These are phyloP conservation scores for Jatropha curcas DNA, from an alignment of 345 rosid species.

Conservation along the genomic window DNA sequence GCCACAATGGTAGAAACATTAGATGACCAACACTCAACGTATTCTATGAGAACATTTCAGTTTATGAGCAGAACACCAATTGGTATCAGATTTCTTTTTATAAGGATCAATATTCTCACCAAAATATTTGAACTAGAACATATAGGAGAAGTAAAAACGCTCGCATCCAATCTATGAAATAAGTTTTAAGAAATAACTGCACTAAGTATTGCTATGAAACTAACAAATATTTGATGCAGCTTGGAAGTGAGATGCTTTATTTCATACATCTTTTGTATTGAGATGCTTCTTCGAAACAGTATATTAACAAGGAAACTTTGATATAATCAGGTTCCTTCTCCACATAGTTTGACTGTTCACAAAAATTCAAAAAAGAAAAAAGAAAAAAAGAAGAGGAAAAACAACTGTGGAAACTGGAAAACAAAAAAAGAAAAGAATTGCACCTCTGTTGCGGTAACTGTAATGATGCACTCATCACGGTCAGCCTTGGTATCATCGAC, in stretches of 20 bases:
- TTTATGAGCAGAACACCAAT: not conserved
- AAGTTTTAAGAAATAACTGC: not conserved
- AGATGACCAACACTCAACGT: not conserved
- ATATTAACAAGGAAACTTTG: not conserved
- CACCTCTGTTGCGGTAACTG: conserved; percentile 71
- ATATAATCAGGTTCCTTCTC: not conserved
- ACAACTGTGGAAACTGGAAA: not conserved
- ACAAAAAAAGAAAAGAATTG: conserved; percentile 1
- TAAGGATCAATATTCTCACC: not conserved
- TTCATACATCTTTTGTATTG: no score
- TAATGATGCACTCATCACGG: conserved; percentile 69
- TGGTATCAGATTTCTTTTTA: not conserved
- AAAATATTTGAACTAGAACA: not conserved
- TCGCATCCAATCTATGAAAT: not conserved
- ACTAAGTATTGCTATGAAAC: not conserved
- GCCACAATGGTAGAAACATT: conserved; percentile 17
- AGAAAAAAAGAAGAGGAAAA: not conserved
- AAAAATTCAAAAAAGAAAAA: not conserved
- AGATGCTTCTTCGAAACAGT: not conserved
- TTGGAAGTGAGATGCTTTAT: not conserved
- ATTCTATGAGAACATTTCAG: not conserved
- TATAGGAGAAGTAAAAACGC: not conserved
- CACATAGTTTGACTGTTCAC: not conserved
- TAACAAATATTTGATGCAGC: not conserved
- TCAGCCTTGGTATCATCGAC: conserved; percentile 77